Evolutionary conservation across 345 rosid species (phyloP), one percentile per base, ranked within the genome.

Genomic region (Pugionium dolabratum): DNA sequence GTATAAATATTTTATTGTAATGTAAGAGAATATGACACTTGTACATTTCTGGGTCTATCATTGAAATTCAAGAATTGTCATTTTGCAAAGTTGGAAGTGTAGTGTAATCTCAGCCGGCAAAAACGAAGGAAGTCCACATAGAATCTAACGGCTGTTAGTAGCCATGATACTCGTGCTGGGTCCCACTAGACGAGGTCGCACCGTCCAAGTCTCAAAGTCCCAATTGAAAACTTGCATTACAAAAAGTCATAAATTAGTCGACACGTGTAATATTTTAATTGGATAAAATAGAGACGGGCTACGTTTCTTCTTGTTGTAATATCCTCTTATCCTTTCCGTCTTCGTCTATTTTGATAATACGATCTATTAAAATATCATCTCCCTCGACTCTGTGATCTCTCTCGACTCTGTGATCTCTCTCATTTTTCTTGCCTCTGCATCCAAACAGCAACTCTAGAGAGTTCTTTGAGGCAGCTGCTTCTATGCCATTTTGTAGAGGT

Each of bases 401-500:
- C 33, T 7, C 40, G 36, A 33, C 18, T 18, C 18, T 18, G 36
- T 33, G 18, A 39, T 45, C 33, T 52, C 28, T 66, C 31, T 31
- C 6, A 42, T 37, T 39, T 66, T 1, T 51, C 25, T 50, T 50
- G 40, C 7, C 10, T 71, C 35, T 48, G 34, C 79, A 83, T 81
- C 83, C 79, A 68, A 64, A 60, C 53, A 26, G 33, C 57, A 28
- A 41, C 42, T n/a, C 26, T 5, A 4, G 35, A 35, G 73, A 49
- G 69, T 41, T 46, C 35, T 67, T 30, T 29, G 59, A 57, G 47
- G 55, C 35, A 34, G 41, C 67, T 55, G 64, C 63, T 44, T 70
- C 47, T 55, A 41, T 50, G 54, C 67, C 55, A 65, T 60, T 62
- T 54, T 45, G 66, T 26, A 32, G 68, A 80, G 84, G 86, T 82